These are phyloP conservation scores for Xylariaceae sp. DNA, from an alignment of 2,329 filamentous ascomycete species.

Conservation along the genomic window DNA sequence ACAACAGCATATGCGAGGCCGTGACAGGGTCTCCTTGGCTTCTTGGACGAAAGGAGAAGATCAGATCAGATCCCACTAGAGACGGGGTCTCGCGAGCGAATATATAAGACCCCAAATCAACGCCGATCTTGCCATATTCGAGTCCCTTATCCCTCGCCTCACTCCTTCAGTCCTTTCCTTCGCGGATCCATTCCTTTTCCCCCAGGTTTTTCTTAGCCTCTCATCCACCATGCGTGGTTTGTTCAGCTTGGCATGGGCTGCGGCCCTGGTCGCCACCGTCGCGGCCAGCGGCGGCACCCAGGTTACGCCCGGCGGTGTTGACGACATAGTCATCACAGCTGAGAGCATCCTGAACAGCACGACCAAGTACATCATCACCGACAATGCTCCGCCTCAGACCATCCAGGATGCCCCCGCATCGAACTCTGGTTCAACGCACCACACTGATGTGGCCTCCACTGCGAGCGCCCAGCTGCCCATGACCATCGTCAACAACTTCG, in stretches of 20 bases:
- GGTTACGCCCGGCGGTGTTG: conserved; percentile 30
- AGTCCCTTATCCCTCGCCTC: too few species aligned
- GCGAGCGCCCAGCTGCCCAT: conserved; percentile 8
- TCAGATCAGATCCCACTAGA: too few species aligned
- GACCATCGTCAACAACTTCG: conserved; percentile 39
- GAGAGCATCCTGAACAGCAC: conserved; percentile 40
- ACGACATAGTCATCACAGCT: conserved; percentile 35
- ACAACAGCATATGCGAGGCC: too few species aligned
- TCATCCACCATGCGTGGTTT: conserved; percentile 25
- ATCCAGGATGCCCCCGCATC: conserved; percentile 8
- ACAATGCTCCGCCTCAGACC: too few species aligned
- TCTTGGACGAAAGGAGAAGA: too few species aligned
- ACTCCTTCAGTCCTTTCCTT: too few species aligned
- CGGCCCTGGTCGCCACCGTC: conserved; percentile 22
- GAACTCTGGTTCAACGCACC: conserved; percentile 20
- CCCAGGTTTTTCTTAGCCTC: too few species aligned
- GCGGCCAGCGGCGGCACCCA: conserved; percentile 18
- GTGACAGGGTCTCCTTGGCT: too few species aligned
- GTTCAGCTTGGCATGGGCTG: conserved; percentile 24
- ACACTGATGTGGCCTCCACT: conserved; percentile 2
- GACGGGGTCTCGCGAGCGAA: too few species aligned
- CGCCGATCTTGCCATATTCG: too few species aligned
- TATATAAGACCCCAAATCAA: too few species aligned
- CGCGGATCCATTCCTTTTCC: too few species aligned
- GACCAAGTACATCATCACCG: neutral